Conservation (phyloP, 1,284 basidiomycete species). For the Phaffia rhodozyma region DNA sequence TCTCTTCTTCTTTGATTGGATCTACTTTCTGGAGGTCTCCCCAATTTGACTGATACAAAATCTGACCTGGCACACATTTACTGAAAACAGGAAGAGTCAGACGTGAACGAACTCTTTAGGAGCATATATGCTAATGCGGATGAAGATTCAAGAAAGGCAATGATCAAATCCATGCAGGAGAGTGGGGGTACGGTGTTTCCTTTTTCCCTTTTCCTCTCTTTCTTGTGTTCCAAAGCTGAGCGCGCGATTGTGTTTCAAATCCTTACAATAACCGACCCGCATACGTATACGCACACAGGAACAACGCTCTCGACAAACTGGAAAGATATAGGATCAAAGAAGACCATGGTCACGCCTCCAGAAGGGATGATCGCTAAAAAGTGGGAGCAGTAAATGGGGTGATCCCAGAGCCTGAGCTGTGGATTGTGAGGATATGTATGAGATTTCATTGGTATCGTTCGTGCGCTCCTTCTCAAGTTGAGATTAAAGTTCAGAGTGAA, state of each 20-base stretch:
- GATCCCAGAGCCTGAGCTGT: no score
- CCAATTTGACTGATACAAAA: neutral
- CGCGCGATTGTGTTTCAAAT: neutral
- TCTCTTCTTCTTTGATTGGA: slow-evolving; percentile 18
- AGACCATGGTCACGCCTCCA: slow-evolving; percentile 55
- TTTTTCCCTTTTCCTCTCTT: neutral
- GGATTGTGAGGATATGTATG: no score
- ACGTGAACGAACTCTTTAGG: slow-evolving; percentile 36
- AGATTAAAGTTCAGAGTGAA: no score
- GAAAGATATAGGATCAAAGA: slow-evolving; percentile 62
- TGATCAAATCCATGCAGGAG: slow-evolving; percentile 92
- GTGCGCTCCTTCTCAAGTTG: no score
- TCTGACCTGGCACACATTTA: neutral
- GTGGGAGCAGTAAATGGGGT: slow-evolving; percentile 27
- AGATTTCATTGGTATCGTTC: no score
- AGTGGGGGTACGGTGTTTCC: slow-evolving; percentile 47
- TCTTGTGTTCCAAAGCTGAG: neutral
- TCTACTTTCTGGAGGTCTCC: neutral
- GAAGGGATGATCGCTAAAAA: slow-evolving; percentile 67
- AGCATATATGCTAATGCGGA: slow-evolving; percentile 69
- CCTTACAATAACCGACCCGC: slow-evolving; percentile 19
- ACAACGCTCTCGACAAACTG: slow-evolving; percentile 90
- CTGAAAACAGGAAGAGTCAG: slow-evolving; percentile 13
- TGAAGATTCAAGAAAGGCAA: slow-evolving; percentile 74
- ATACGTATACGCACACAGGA: slow-evolving; percentile 29